Conservation (phyloP, 73 alveolate genomes). For the Tetrahymena malaccensis region DNA sequence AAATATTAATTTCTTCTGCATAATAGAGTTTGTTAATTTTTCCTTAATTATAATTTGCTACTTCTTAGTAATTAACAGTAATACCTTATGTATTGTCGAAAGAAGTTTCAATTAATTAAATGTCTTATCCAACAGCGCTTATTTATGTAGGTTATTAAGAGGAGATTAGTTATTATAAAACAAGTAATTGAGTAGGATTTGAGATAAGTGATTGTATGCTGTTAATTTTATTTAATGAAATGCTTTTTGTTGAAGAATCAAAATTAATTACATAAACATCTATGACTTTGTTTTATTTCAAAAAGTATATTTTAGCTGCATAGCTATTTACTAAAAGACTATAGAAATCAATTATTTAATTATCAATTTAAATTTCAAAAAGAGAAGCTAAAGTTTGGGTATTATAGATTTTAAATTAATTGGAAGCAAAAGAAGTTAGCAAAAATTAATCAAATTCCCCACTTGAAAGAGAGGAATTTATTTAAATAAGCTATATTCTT, state of each 20-base stretch:
- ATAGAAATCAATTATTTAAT: neutral
- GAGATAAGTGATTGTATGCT: neutral
- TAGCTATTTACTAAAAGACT: neutral
- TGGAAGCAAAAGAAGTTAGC: neutral
- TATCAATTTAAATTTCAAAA: neutral
- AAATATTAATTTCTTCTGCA: neutral
- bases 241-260: neutral
- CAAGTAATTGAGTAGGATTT: neutral
- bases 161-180: neutral
- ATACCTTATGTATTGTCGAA: neutral
- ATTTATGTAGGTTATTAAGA: neutral
- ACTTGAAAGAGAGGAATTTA: neutral
- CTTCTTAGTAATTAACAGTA: neutral
- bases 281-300: neutral
- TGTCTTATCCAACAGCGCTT: neutral
- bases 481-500: neutral
- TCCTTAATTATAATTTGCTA: neutral
- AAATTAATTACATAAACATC: neutral
- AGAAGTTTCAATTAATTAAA: neutral
- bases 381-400: neutral
- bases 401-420: neutral
- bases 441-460: neutral
- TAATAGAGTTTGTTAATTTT: neutral
- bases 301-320: neutral
- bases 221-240: neutral